Percentiles rank a stretch among this genome's conserved stretches.
phyloP scores from a whole-genome alignment of 2,329 filamentous ascomycete genomes.

The Talaromyces sp. region DNA sequence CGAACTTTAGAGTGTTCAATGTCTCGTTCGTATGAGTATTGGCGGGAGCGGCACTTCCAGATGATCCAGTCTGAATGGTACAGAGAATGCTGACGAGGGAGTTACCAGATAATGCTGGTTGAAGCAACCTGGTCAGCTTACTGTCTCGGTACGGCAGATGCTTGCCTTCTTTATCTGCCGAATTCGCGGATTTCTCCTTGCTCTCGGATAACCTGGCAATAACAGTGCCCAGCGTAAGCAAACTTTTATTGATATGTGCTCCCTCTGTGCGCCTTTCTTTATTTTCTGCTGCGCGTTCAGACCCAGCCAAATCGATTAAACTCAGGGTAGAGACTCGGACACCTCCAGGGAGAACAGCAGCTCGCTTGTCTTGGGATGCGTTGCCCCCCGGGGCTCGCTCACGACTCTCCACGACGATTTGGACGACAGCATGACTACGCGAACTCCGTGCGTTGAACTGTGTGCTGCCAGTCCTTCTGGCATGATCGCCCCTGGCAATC shows the following conservation, averaged over 20 bases:
- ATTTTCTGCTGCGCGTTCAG: constrained; percentile 89
- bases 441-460: constrained; percentile 97
- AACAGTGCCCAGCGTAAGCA: constrained; percentile 90
- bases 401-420: constrained; percentile 95
- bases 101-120: constrained; percentile 86
- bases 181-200: constrained; percentile 73
- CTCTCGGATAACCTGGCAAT: constrained; percentile 87
- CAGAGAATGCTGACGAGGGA: constrained; percentile 96
- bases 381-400: constrained; percentile 65
- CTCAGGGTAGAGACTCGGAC: constrained; percentile 93
- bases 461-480: constrained; percentile 83
- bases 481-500: constrained; percentile 89
- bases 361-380: constrained; percentile 56
- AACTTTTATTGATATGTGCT: constrained; percentile 96
- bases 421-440: constrained; percentile 94
- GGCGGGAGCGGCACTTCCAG: constrained; percentile 63
- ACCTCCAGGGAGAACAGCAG: constrained; percentile 71
- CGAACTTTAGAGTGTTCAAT: constrained; percentile 93
- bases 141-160: constrained; percentile 96
- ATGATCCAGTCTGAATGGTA: constrained; percentile 84
- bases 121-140: constrained; percentile 88
- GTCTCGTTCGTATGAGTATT: constrained; percentile 81
- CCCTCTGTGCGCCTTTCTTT: constrained; percentile 93
- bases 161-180: constrained; percentile 74
- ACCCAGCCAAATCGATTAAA: constrained; percentile 92